phyloP scores from a whole-genome alignment of 352 stramenopile species.

The Phytophthora agathidicida region DNA sequence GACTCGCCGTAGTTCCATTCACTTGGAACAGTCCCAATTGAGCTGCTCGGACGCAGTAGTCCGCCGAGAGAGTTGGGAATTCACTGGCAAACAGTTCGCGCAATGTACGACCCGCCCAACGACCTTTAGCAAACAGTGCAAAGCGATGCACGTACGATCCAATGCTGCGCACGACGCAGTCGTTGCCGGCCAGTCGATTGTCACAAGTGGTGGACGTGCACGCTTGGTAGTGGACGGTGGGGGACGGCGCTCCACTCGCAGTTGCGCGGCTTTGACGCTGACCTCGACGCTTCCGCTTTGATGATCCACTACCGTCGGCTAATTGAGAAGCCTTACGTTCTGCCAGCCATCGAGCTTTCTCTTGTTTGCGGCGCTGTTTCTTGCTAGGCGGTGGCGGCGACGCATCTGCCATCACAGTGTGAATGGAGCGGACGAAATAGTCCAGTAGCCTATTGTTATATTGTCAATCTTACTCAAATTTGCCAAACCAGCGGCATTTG shows the following conservation, averaged over 20 bases:
- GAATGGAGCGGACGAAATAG: constrained; percentile 6
- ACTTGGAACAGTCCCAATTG: constrained; percentile 87
- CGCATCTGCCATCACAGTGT: constrained; percentile 23
- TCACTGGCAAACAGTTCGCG: constrained; percentile 83
- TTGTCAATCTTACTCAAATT: no score
- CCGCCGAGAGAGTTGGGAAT: constrained; percentile 48
- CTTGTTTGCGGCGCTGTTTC: constrained; percentile 56
- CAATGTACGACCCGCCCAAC: constrained; percentile 87
- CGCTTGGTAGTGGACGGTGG: constrained; percentile 27
- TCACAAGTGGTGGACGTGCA: constrained; percentile 39
- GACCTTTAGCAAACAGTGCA: constrained; percentile 88
- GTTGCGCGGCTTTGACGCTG: constrained; percentile 32
- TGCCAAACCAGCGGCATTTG: no score
- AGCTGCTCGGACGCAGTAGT: constrained; percentile 76
- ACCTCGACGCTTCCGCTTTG: constrained; percentile 49
- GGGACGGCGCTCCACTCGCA: constrained; percentile 10
- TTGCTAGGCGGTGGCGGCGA: constrained; percentile 33
- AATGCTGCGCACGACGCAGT: constrained; percentile 54
- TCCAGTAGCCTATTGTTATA: no score
- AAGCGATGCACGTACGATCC: constrained; percentile 94
- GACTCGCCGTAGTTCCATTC: constrained; percentile 59
- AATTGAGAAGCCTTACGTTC: constrained; percentile 41
- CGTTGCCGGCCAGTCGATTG: constrained; percentile 27
- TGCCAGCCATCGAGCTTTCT: constrained; percentile 43
- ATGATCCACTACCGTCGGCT: constrained; percentile 10